A percentile compares a stretch with the other conserved stretches of the same genome.
Conservation (phyloP, 2,329 filamentous ascomycete genomes). For the Fusarium sp. region DNA sequence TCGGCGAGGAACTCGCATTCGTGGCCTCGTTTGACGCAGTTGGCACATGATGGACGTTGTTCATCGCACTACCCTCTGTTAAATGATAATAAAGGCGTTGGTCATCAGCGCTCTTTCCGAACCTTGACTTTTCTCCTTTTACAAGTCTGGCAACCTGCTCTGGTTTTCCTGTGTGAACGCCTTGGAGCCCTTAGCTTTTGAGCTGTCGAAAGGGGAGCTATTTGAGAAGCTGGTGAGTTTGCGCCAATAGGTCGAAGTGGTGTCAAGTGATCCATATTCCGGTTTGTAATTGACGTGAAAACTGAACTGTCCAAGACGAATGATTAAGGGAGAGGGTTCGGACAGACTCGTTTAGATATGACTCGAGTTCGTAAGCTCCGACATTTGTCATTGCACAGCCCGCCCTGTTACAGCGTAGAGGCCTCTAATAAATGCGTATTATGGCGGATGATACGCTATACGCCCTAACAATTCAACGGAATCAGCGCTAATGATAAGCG, state of each 20-base stretch:
- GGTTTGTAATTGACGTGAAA: neutral
- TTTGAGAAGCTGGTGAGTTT: neutral
- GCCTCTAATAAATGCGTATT: neutral
- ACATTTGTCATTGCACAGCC: neutral
- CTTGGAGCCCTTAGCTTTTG: neutral
- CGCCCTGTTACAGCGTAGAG: neutral
- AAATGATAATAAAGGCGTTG: neutral
- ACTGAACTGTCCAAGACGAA: neutral
- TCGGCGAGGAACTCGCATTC: neutral
- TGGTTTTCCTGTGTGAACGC: neutral
- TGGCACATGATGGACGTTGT: neutral
- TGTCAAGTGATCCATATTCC: neutral
- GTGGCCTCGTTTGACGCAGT: neutral
- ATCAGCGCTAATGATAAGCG: neutral
- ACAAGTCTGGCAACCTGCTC: neutral
- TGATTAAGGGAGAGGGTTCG: neutral
- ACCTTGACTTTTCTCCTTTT: neutral
- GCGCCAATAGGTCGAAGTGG: neutral
- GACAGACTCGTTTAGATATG: neutral
- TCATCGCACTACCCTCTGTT: no score
- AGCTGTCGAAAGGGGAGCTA: rapidly evolving
- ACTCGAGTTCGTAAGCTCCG: neutral
- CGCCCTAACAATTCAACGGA: neutral
- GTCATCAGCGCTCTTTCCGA: neutral
- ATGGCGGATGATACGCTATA: neutral